Base-by-base conservation (phyloP, 106 monocot species). In the Acorus gramineus region DNA sequence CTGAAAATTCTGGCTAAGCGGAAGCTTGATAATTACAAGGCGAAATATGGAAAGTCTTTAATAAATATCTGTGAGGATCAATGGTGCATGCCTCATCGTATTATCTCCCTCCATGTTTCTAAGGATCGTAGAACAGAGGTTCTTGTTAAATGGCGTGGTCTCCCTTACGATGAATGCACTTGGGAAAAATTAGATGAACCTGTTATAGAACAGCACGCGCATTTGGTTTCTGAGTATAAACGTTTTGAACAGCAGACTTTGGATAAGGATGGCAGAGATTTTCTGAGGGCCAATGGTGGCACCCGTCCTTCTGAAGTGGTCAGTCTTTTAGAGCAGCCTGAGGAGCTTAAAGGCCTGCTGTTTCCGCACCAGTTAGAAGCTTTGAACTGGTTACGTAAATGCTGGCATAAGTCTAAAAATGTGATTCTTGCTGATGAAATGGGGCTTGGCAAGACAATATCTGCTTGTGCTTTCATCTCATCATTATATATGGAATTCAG, bases 371-470 rank as follows among this genome's bases (percentile, higher is more conserved):
- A 96, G 74, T 73, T 91, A 55, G 96, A 91, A 67, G 96, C 96
- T 53, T 66, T 96, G 69, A 96, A 96, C 56, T 96, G 96, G 96
- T 62, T 96, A 46, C 82, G 90, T 8, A 96, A 79, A 66, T 96
- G 96, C 76, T 91, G 91, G 96, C 78, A 68, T 56, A 87, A 66
- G 60, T 85, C 87, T 13, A 96, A 88, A 70, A 96, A 96, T 85
- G 96, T 96, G 46, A 91, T 96, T 50, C 84, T 96, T 72, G 96
- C 96, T 68, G 96, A 96, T 79, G 96, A 96, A 69, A 96, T 96
- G 96, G 96, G 96, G 8, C 73, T 96, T 49, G 91, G 90, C 6
- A 96, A 96, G 71, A 96, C 95, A 44, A 78, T 96, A 57, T 90
- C 95, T 52, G 95, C 95, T 55, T 82, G 84, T 72, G 84, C 95